Conservation (phyloP, 106 monocot species). For the Platanthera zijinensis region DNA sequence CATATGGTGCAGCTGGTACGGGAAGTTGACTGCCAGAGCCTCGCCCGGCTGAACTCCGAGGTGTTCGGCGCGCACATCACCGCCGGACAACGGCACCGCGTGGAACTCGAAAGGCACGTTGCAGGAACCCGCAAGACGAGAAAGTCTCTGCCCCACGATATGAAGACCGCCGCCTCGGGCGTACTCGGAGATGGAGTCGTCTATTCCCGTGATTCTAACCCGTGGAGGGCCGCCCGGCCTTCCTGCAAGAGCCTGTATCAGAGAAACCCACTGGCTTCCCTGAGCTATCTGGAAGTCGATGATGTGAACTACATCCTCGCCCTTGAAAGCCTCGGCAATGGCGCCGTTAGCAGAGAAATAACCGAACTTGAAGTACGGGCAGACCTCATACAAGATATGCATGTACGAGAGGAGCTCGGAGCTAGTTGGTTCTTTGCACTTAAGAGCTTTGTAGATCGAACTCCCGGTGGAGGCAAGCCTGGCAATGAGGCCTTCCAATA, state of each 20-base stretch:
- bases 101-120: constrained; percentile 80
- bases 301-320: constrained; percentile 63
- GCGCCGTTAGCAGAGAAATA: constrained; percentile 96
- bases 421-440: constrained; percentile 71
- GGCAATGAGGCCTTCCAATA: constrained; percentile 78
- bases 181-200: constrained; percentile 61
- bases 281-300: constrained; percentile 94
- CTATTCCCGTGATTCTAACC: constrained; percentile 78
- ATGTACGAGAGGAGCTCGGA: constrained; percentile 90
- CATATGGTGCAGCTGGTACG: constrained; percentile 77
- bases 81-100: constrained; percentile 34
- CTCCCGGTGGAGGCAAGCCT: constrained; percentile 59
- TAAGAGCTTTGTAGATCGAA: constrained; percentile 83
- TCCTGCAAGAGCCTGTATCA: constrained; percentile 75
- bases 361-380: constrained; percentile 91
- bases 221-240: constrained; percentile 79
- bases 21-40: constrained; percentile 78
- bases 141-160: constrained; percentile 54
- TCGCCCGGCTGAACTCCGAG: constrained; percentile 49
- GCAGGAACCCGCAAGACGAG: constrained; percentile 44
- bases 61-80: constrained; percentile 46
- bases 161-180: constrained; percentile 74
- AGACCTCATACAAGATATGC: constrained; percentile 81
- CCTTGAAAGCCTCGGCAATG: constrained; percentile 79
- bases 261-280: constrained; percentile 83